Percentiles rank a stretch among this genome's conserved stretches.
phyloP scores from a whole-genome alignment of 495 filamentous ascomycete species.

The Bathelium albidoporum region DNA sequence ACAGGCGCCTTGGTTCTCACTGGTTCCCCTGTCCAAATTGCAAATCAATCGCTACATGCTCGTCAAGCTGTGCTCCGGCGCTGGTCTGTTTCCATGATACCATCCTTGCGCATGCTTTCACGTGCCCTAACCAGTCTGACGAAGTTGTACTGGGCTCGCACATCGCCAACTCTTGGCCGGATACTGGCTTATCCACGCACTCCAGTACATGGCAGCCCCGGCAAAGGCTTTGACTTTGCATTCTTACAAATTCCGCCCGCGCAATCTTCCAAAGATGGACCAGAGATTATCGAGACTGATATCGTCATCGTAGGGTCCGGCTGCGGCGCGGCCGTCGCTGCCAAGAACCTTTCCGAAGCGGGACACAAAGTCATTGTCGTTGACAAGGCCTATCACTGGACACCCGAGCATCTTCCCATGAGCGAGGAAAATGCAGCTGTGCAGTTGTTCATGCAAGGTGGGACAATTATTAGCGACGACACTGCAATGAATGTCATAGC shows the following conservation, averaged over 20 bases:
- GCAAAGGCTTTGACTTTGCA: constrained; percentile 43
- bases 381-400: constrained; percentile 70
- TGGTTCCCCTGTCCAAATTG: constrained; percentile 25
- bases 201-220: constrained; percentile 50
- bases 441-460: constrained; percentile 46
- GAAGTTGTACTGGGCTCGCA: constrained; percentile 45
- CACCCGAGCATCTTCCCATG: constrained; percentile 66
- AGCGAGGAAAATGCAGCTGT: constrained; percentile 40
- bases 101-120: constrained; percentile 21
- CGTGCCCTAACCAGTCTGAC: constrained; percentile 22
- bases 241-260: constrained; percentile 43
- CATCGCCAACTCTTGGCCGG: constrained; percentile 45
- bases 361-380: constrained; percentile 69
- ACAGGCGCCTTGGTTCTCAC: constrained; percentile 26
- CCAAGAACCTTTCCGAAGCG: constrained; percentile 68
- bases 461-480: constrained; percentile 44
- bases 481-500: constrained; percentile 50
- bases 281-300: constrained; percentile 60
- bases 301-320: constrained; percentile 80
- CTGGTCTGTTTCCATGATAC: constrained; percentile 24
- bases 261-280: constrained; percentile 20
- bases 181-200: constrained; percentile 54
- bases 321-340: constrained; percentile 74
- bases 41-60: constrained; percentile 22
- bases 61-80: constrained; percentile 24